Evolutionary conservation across 768 basidiomycete genomes (phyloP).

Genomic region (Trametes meyenii): DNA sequence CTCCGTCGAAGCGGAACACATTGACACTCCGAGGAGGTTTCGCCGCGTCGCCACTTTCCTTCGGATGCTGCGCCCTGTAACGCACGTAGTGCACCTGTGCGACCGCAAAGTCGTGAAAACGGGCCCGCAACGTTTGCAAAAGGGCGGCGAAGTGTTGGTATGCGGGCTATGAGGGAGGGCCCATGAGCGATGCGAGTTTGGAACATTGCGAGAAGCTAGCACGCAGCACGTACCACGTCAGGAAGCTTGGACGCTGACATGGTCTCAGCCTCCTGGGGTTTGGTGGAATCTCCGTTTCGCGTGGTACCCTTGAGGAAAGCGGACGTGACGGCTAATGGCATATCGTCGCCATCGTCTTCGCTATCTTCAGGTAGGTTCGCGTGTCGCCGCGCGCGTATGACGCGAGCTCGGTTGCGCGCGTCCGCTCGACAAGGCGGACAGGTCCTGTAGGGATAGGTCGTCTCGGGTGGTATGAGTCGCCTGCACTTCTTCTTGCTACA

Average conservation of each 20-base stretch:
- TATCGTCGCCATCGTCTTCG: neutral
- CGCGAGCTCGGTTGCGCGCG: conserved; percentile 8
- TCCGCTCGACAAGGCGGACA: conserved; percentile 28
- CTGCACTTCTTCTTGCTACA: conserved; percentile 25
- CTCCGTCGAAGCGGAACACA: conserved; percentile 51
- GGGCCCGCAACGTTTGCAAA: conserved; percentile 19
- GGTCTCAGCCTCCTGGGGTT: neutral
- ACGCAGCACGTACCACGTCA: neutral
- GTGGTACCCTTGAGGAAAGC: neutral
- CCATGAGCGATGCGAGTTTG: neutral
- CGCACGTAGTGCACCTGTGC: conserved; percentile 28
- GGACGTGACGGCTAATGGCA: neutral
- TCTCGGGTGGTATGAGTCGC: conserved; percentile 22
- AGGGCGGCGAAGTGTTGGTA: conserved; percentile 27
- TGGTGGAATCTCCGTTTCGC: neutral
- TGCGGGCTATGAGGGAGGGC: conserved; percentile 10
- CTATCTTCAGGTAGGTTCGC: neutral
- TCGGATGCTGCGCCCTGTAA: conserved; percentile 19
- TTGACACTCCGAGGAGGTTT: conserved; percentile 2
- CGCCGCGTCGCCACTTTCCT: neutral
- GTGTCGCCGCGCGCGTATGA: neutral
- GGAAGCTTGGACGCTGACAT: neutral
- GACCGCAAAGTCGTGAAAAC: conserved; percentile 24
- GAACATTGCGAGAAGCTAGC: neutral
- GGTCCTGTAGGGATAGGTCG: conserved; percentile 23